These are phyloP conservation scores for Chlorella sp. DNA, from an alignment of 139 green algal genomes.

Conservation along the genomic window DNA sequence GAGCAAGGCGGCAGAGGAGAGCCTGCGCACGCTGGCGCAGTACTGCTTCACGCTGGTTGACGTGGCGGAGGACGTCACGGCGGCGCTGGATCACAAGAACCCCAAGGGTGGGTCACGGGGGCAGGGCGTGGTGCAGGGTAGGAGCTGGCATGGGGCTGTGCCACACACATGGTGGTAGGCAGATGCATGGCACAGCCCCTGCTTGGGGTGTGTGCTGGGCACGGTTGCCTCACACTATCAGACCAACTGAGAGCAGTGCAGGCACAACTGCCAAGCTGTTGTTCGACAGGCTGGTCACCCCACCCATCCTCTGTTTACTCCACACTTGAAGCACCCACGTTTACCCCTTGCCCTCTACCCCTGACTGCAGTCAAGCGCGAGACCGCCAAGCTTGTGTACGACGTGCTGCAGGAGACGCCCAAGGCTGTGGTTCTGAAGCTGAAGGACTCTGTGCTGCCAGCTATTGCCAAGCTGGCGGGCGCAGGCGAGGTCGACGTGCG, in stretches of 20 bases:
- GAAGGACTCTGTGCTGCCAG: conserved; percentile 59
- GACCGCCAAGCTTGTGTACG: conserved; percentile 68
- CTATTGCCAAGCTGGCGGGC: conserved; percentile 70
- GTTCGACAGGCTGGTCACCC: neutral
- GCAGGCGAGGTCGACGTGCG: conserved; percentile 77
- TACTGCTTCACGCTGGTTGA: conserved; percentile 80
- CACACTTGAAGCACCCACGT: neutral
- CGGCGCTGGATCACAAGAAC: conserved; percentile 80
- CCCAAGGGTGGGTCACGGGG: conserved; percentile 73
- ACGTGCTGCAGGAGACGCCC: conserved; percentile 40
- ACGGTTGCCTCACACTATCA: too few relatives aligned
- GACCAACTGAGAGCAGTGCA: neutral
- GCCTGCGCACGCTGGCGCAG: conserved; percentile 57
- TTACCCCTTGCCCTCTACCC: neutral
- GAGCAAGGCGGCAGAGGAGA: conserved; percentile 56
- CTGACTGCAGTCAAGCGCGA: conserved; percentile 54
- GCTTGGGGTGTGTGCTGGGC: too few relatives aligned
- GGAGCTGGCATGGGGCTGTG: too few relatives aligned
- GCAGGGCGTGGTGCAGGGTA: neutral
- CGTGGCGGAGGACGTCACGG: conserved; percentile 70
- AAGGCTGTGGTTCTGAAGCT: conserved; percentile 31
- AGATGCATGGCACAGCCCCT: too few relatives aligned
- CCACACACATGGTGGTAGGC: too few relatives aligned
- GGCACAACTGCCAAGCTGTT: neutral
- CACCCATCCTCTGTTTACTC: neutral